These are phyloP conservation scores for Leishmania gerbilli DNA, from an alignment of 208 protist genomes.

Conservation along the genomic window DNA sequence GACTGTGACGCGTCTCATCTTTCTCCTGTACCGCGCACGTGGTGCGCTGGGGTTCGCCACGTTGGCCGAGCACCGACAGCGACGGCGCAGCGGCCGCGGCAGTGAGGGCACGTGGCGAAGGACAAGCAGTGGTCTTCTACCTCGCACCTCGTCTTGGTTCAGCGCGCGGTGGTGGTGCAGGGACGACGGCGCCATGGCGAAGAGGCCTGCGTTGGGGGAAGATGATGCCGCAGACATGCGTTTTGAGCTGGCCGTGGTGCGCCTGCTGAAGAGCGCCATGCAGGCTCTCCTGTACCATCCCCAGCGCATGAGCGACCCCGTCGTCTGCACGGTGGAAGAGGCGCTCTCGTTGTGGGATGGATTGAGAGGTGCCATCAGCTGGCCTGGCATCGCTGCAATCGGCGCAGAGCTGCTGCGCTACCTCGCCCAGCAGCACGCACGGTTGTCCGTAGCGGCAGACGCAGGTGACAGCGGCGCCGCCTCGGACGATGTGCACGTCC, in stretches of 20 bases:
- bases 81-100: slow-evolving; percentile 3
- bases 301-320: slow-evolving; percentile 9
- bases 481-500: slow-evolving; percentile 7
- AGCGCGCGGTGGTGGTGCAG: slow-evolving; percentile 6
- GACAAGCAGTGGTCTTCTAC: not conserved
- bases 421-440: slow-evolving; percentile 22
- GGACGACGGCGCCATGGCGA: not conserved
- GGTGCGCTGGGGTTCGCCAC: slow-evolving; percentile 37
- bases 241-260: slow-evolving; percentile 48
- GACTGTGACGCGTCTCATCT: slow-evolving; percentile 66
- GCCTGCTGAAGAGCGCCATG: slow-evolving; percentile 62
- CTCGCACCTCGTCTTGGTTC: slow-evolving; percentile 9
- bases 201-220: not conserved
- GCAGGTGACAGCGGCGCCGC: not conserved
- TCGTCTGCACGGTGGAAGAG: slow-evolving; percentile 27
- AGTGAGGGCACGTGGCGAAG: not conserved
- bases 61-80: slow-evolving; percentile 28
- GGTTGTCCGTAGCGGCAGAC: not conserved
- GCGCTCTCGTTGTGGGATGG: slow-evolving; percentile 43
- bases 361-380: slow-evolving; percentile 36
- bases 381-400: slow-evolving; percentile 43
- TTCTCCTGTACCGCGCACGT: slow-evolving; percentile 59
- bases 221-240: slow-evolving; percentile 15
- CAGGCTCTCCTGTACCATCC: slow-evolving; percentile 39
- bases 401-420: slow-evolving; percentile 40